Conservation (phyloP, 805 yeast genomes). For the Zygosaccharomyces gambellarensis region DNA sequence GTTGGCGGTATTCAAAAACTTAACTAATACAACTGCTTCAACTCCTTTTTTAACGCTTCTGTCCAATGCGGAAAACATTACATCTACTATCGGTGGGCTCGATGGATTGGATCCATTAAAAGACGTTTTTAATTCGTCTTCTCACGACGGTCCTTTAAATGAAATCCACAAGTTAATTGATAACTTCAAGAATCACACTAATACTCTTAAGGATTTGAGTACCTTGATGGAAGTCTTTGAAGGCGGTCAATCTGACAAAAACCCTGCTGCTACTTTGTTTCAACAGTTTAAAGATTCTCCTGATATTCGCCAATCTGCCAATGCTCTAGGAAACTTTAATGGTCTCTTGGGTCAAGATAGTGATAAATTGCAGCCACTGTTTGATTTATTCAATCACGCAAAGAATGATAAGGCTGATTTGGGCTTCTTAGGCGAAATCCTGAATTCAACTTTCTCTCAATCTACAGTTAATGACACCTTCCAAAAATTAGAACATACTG, state of each 20-base stretch:
- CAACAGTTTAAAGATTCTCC: slow-evolving; percentile 22
- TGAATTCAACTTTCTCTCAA: slow-evolving; percentile 22
- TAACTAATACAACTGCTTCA: slow-evolving; percentile 28
- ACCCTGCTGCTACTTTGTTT: slow-evolving; percentile 19
- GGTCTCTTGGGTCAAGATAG: slow-evolving; percentile 22
- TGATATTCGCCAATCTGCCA: slow-evolving; percentile 25
- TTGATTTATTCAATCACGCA: slow-evolving; percentile 20
- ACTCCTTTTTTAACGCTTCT: slow-evolving; percentile 29
- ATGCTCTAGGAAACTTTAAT: slow-evolving; percentile 23
- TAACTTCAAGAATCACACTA: slow-evolving; percentile 17
- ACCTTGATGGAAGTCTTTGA: slow-evolving; percentile 12
- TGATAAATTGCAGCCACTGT: slow-evolving; percentile 25
- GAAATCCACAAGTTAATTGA: slow-evolving; percentile 18
- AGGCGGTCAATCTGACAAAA: not conserved
- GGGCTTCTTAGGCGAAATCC: slow-evolving; percentile 17
- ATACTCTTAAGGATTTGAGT: slow-evolving; percentile 21
- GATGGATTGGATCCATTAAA: slow-evolving; percentile 28
- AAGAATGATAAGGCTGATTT: slow-evolving; percentile 24
- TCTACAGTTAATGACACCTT: slow-evolving; percentile 17
- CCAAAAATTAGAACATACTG: slow-evolving; percentile 11
- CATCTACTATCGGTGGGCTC: slow-evolving; percentile 26
- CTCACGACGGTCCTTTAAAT: slow-evolving; percentile 14
- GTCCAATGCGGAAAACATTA: slow-evolving; percentile 22
- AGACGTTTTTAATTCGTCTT: slow-evolving; percentile 13
- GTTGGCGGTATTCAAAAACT: slow-evolving; percentile 22